phyloP scores from a whole-genome alignment of 805 yeast species.

The Starmerella stigmatis region DNA sequence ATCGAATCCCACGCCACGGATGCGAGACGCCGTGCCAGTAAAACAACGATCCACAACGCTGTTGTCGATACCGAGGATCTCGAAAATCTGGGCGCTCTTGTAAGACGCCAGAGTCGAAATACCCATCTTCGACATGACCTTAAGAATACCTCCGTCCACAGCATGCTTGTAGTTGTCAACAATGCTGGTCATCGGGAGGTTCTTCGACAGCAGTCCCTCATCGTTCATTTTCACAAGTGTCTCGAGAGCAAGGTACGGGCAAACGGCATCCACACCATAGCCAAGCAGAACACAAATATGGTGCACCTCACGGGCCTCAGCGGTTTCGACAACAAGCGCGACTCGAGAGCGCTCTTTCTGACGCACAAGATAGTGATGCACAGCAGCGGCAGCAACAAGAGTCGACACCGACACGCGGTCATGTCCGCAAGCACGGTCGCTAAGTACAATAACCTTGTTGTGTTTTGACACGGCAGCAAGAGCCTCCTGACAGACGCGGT shows the following conservation, averaged over 20 bases:
- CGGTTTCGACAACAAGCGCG: constrained; percentile 83
- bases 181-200: constrained; percentile 48
- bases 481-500: constrained; percentile 78
- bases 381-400: constrained; percentile 89
- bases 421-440: constrained; percentile 55
- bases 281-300: constrained; percentile 91
- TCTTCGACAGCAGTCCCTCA: constrained; percentile 50
- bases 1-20: constrained; percentile 90
- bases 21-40: constrained; percentile 95
- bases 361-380: constrained; percentile 90
- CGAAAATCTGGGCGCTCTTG: constrained; percentile 98
- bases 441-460: constrained; percentile 61
- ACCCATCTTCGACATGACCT: constrained; percentile 99
- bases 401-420: constrained; percentile 74
- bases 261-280: constrained; percentile 93
- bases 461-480: constrained; percentile 70
- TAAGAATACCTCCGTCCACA: constrained; percentile 80
- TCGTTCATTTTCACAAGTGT: constrained; percentile 72
- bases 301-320: constrained; percentile 95
- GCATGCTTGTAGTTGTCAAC: constrained; percentile 73
- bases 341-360: constrained; percentile 94
- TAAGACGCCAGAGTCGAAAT: constrained; percentile 96
- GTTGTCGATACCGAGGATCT: constrained; percentile 91
- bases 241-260: constrained; percentile 89
- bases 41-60: constrained; percentile 91